Conservation (phyloP, 352 stramenopile species). For the Hyaloperonospora brassicae region DNA sequence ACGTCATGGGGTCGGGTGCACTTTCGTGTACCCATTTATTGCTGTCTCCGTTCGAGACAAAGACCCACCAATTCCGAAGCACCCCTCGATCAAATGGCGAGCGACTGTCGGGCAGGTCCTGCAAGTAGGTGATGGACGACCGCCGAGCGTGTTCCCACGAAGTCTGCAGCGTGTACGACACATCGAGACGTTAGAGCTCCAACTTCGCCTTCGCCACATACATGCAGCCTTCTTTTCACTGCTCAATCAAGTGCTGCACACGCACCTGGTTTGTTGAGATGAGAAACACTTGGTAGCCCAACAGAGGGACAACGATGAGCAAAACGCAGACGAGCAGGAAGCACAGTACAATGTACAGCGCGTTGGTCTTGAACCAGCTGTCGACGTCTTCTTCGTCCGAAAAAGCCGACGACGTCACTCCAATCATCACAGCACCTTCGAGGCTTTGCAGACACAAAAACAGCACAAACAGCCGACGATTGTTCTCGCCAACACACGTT, state of each 20-base stretch:
- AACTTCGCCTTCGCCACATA: neutral
- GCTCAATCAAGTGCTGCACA: neutral
- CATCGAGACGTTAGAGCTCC: neutral
- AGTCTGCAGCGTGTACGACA: slow-evolving; percentile 22
- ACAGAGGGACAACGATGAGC: slow-evolving; percentile 48
- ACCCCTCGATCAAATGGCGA: slow-evolving; percentile 61
- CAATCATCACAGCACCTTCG: slow-evolving; percentile 42
- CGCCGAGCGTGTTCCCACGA: slow-evolving; percentile 70
- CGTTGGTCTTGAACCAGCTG: slow-evolving; percentile 68
- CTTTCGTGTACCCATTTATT: slow-evolving; percentile 58
- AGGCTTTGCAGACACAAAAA: slow-evolving; percentile 56
- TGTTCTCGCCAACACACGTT: slow-evolving; percentile 63
- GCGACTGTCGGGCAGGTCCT: slow-evolving; percentile 40
- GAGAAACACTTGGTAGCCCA: slow-evolving; percentile 63
- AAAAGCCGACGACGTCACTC: slow-evolving; percentile 44
- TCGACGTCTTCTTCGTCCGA: slow-evolving; percentile 46
- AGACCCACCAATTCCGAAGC: slow-evolving; percentile 55
- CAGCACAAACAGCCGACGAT: slow-evolving; percentile 56
- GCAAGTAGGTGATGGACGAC: slow-evolving; percentile 67
- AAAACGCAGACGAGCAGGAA: slow-evolving; percentile 50
- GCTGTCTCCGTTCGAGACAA: slow-evolving; percentile 35
- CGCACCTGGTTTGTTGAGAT: slow-evolving; percentile 53
- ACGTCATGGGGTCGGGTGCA: slow-evolving; percentile 22
- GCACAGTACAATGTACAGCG: slow-evolving; percentile 54
- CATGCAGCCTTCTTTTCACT: no score